Base-by-base conservation (phyloP, 2,329 filamentous ascomycete species). In the Metarhizium humberi region DNA sequence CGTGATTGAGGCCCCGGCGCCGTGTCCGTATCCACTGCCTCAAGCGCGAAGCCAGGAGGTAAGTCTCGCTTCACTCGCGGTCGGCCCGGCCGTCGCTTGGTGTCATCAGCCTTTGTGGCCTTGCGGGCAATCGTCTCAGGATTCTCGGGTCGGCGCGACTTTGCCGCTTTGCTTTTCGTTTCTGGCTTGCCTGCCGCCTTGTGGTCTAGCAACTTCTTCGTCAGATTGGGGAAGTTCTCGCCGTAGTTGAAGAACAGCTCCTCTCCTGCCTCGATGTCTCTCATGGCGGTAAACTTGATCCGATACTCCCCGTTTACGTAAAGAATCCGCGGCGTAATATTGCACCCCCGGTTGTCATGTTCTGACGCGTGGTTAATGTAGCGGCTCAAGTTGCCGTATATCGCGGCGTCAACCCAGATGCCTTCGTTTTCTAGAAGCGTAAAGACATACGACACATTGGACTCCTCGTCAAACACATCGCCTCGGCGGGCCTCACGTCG, bases 201-300 rank as follows among this genome's bases (percentile, higher is more conserved):
- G 59, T 69, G 63, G 57, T 73, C 70, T 53, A 73, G 64, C 49
- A 73, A 61, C 60, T 73, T 73, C 65, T 73, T 71, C 6, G 70
- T 82, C 56, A 85, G 67, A 56, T 85, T 84, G 13, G 81, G 80
- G 62, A 86, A 86, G 58, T 84, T 81, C 63, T 85, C 79, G 46
- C 87, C 87, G 62, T 95, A 94, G 65, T 92, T 82, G 69, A 92
- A 95, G 65, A 90, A 87, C 0, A 95, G 72, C 68, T 94, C 89
- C 58, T 90, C 85, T 29, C 89, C 89, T 3, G 80, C 76, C 56
- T 78, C 76, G 63, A 94, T 87, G 45, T 86, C 78, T 2, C 81
- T 75, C 54, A 78, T 74, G 0, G 88, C 87, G 50, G 80, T 84
- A 62, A 94, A 87, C 48, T 84, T 87, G 66, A 94, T 90, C 14